Conservation (phyloP, 108 stramenopile species). For the Aurantiochytrium sp. region DNA sequence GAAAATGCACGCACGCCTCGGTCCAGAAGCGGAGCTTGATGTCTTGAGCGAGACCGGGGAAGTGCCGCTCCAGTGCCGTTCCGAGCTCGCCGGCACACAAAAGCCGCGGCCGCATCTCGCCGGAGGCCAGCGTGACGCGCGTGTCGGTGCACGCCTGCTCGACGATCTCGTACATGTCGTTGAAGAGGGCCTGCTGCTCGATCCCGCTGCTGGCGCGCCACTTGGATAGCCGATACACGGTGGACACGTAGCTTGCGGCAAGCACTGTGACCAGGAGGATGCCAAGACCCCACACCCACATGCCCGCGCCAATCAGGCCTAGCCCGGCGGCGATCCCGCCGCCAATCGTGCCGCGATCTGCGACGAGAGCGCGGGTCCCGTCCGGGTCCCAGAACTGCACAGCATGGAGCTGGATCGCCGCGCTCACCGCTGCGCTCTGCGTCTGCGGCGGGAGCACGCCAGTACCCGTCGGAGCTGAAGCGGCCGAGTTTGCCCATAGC, state of each 20-base stretch:
- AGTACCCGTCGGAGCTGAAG: not conserved
- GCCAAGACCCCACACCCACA: not conserved
- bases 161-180: not conserved
- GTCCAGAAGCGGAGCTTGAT: not conserved
- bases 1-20: not conserved
- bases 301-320: not conserved
- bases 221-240: not conserved
- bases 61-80: not conserved
- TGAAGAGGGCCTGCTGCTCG: not conserved
- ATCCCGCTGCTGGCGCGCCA: not conserved
- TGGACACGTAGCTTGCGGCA: not conserved
- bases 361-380: not conserved
- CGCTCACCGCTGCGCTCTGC: not conserved
- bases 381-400: constrained; percentile 28
- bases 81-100: constrained; percentile 13
- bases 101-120: not conserved
- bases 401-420: not conserved
- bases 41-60: not conserved
- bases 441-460: not conserved
- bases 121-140: not conserved
- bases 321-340: not conserved
- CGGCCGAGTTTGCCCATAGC: too few species aligned
- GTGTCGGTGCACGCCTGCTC: not conserved
- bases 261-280: not conserved
- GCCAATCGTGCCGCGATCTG: not conserved